phyloP scores from a whole-genome alignment of 148 eudicot species.

The Nepenthes mirabilis region DNA sequence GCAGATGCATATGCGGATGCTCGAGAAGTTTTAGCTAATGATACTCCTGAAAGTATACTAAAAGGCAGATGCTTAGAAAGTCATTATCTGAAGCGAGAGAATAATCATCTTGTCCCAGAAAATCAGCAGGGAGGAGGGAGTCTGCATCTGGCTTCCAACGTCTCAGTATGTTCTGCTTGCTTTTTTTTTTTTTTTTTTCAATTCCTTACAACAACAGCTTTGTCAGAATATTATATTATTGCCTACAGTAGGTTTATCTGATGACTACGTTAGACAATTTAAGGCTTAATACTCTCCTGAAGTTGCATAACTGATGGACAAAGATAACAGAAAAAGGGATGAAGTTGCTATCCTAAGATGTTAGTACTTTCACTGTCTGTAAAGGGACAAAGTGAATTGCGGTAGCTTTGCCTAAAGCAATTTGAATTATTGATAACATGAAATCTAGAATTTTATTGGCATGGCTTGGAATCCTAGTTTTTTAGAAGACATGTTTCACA shows the following conservation, averaged over 20 bases:
- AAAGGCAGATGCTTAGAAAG: slow-evolving; percentile 23
- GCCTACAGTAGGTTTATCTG: not conserved
- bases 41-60: slow-evolving; percentile 69
- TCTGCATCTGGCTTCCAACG: slow-evolving; percentile 21
- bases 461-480: too few relatives aligned
- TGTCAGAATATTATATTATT: not conserved
- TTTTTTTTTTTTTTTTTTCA: not conserved
- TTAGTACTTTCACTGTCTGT: too few relatives aligned
- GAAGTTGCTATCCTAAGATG: too few relatives aligned
- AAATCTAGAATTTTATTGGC: too few relatives aligned
- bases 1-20: slow-evolving; percentile 83
- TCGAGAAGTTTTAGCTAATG: slow-evolving; percentile 70
- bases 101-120: slow-evolving; percentile 5
- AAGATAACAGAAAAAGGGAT: too few relatives aligned
- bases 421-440: too few relatives aligned
- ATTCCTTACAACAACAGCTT: not conserved
- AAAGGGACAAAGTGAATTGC: too few relatives aligned
- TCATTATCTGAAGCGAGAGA: slow-evolving; percentile 24
- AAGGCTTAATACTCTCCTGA: not conserved
- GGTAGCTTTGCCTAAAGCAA: too few relatives aligned
- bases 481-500: too few relatives aligned
- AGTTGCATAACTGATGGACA: too few relatives aligned
- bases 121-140: slow-evolving; percentile 19
- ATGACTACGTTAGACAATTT: not conserved
- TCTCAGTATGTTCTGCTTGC: slow-evolving; percentile 27